A percentile compares a stretch with the other conserved stretches of the same genome.
Evolutionary conservation across 2,329 filamentous ascomycete genomes (phyloP).

Genomic region (Aspergillus ochraceoroseus): DNA sequence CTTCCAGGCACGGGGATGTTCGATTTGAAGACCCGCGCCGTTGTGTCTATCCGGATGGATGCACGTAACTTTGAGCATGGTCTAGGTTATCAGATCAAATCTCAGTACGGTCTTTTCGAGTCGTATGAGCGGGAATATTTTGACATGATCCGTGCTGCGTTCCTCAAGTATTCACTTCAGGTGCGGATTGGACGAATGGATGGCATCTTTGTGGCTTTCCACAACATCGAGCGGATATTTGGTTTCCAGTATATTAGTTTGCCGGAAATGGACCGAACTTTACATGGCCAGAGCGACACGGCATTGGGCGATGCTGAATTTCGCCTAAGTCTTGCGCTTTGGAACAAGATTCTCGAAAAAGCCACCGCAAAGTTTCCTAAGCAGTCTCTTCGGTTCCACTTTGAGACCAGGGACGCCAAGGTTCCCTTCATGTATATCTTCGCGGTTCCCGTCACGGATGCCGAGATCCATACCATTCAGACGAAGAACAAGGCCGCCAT

Average conservation of each 20-base stretch:
- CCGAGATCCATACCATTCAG: constrained; percentile 71
- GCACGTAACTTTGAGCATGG: constrained; percentile 65
- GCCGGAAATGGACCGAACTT: constrained; percentile 76
- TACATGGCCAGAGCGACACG: constrained; percentile 71
- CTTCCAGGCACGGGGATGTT: constrained; percentile 91
- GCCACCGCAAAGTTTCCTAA: constrained; percentile 71
- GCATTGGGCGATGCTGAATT: constrained; percentile 78
- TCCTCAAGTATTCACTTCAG: constrained; percentile 94
- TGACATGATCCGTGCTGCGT: constrained; percentile 91
- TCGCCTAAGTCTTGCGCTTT: constrained; percentile 67
- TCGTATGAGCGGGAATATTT: constrained; percentile 95
- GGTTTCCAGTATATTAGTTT: constrained; percentile 93
- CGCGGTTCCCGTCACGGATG: constrained; percentile 72
- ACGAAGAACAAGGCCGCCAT: constrained; percentile 59
- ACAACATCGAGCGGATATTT: constrained; percentile 92
- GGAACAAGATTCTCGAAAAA: constrained; percentile 73
- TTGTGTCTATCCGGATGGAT: constrained; percentile 88
- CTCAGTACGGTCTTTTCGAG: constrained; percentile 71
- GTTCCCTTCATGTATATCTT: constrained; percentile 80
- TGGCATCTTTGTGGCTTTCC: constrained; percentile 93
- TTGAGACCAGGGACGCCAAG: constrained; percentile 64
- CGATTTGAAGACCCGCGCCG: constrained; percentile 90
- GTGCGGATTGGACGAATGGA: constrained; percentile 98
- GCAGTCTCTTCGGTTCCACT: constrained; percentile 68
- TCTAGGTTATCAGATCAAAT: constrained; percentile 78